Evolutionary conservation across 202 grass and related monocot genomes (phyloP), one percentile per base, ranked within the genome.

Genomic region (Schoenoplectus tabernaemontani): DNA sequence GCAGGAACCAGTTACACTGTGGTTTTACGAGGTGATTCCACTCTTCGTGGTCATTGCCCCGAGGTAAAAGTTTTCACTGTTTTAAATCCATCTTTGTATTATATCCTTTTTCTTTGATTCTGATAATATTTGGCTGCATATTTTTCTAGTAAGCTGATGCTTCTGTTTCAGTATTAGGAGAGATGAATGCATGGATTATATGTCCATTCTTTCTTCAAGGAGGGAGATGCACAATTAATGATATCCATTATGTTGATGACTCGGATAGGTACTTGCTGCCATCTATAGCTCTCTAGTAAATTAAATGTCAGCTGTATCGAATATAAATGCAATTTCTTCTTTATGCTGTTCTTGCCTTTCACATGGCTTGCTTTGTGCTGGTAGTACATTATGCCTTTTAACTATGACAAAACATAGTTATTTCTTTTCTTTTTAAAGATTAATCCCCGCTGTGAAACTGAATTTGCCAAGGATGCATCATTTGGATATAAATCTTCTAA

Each of bases 171-270:
- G 84, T 97, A 84, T 87, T 97, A 81, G 94, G 91, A 32, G 94
- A 97, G 82, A 97, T 97, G 87, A 91, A 97, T 88, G 94, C 94
- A 84, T 97, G 94, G 91, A 97, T 97, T 82, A 97, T 97, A 67
- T 97, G 94, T 48, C 94, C 94, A 69, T 97, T 97, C 83, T 97
- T 97, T 81, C 87, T 97, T 84, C 94, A 97, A 93, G 94, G 91
- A 72, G 94, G 94, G 22, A 86, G 94, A 39, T 97, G 93, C 77
- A 97, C 94, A 83, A 87, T 97, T 82, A 57, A 92, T 86, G 91
- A 97, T 67, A 82, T 89, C 71, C 94, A 97, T 69, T 97, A 97
- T 75, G 91, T 97, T 80, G 86, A 89, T 63, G 94, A 97, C 9
- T 87, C 84, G 66, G 86, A 90, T 47, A 97, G 89, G 94, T 97